phyloP scores from a whole-genome alignment of 1,284 basidiomycete species.

The Apiotrichum montevideense region DNA sequence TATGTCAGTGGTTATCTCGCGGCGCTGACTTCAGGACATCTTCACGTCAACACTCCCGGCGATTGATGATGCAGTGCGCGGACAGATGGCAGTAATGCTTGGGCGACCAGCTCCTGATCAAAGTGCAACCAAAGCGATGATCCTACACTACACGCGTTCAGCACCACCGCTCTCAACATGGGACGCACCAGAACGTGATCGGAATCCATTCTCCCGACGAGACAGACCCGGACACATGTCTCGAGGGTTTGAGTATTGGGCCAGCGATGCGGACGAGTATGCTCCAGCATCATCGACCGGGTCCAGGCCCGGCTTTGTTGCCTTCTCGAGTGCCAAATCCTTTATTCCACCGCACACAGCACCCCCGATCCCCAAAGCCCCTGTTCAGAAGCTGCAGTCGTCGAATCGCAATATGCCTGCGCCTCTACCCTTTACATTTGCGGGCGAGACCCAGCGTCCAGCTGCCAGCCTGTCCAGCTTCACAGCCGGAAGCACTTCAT shows the following conservation, averaged over 20 bases:
- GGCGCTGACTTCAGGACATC: conserved; percentile 14
- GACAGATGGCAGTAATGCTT: conserved; percentile 30
- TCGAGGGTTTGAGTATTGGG: conserved; percentile 43
- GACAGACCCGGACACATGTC: conserved; percentile 35
- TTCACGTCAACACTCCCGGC: conserved; percentile 28
- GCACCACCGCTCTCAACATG: conserved; percentile 41
- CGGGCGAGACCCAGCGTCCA: conserved; percentile 11
- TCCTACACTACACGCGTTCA: conserved; percentile 38
- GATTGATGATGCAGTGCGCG: conserved; percentile 27
- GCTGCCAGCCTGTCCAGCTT: conserved; percentile 28
- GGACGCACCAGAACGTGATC: conserved; percentile 35
- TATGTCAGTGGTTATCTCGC: conserved; percentile 5
- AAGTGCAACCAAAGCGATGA: conserved; percentile 29
- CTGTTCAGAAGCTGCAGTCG: conserved; percentile 27
- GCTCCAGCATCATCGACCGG: conserved; percentile 21
- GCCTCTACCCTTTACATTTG: conserved; percentile 39
- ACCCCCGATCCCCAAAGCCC: conserved; percentile 19
- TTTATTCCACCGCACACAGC: conserved; percentile 4
- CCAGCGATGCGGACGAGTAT: conserved; percentile 42
- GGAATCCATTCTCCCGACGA: conserved; percentile 35
- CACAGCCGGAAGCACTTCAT: conserved; percentile 22
- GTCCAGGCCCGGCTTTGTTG: conserved; percentile 9
- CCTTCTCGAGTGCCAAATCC: conserved; percentile 12
- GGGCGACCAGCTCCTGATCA: conserved; percentile 29
- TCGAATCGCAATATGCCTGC: conserved; percentile 31